Evolutionary conservation across 768 basidiomycete genomes (phyloP).

Genomic region (Amanita inopinata): DNA sequence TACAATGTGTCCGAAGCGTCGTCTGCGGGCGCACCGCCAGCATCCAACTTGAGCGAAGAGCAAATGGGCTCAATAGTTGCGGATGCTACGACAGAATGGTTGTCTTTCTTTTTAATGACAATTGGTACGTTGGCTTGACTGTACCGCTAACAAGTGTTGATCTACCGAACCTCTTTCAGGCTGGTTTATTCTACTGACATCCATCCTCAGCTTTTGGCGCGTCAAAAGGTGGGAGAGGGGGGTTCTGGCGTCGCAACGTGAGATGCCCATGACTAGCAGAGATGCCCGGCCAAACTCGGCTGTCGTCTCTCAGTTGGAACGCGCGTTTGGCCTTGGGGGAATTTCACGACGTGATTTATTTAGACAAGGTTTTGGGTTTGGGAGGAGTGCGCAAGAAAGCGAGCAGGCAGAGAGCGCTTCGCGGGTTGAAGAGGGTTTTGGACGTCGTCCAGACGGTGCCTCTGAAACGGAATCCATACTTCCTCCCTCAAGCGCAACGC

Average conservation of each 20-base stretch:
- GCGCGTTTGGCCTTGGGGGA: slow-evolving; percentile 28
- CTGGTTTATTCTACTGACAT: slow-evolving; percentile 85
- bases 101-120: slow-evolving; percentile 93
- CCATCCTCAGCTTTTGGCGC: slow-evolving; percentile 83
- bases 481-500: slow-evolving; percentile 18
- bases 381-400: slow-evolving; percentile 16
- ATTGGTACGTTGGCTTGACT: slow-evolving; percentile 37
- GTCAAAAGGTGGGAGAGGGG: slow-evolving; percentile 84
- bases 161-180: slow-evolving; percentile 28
- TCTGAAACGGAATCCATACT: slow-evolving; percentile 30
- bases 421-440: slow-evolving; percentile 22
- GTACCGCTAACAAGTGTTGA: not conserved
- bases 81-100: slow-evolving; percentile 84
- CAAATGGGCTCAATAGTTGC: slow-evolving; percentile 31
- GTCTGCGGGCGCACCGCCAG: slow-evolving; percentile 15
- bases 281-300: slow-evolving; percentile 15
- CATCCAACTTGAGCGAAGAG: slow-evolving; percentile 23
- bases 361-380: slow-evolving; percentile 36
- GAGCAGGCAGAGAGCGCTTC: slow-evolving; percentile 18
- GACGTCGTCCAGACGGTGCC: slow-evolving; percentile 13
- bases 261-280: slow-evolving; percentile 12
- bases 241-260: slow-evolving; percentile 49
- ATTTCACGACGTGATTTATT: slow-evolving; percentile 31
- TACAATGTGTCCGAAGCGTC: slow-evolving; percentile 17
- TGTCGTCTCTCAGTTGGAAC: slow-evolving; percentile 29